These are phyloP conservation scores for Escallonia herrerae DNA, from an alignment of 129 eudicot species.

Conservation along the genomic window DNA sequence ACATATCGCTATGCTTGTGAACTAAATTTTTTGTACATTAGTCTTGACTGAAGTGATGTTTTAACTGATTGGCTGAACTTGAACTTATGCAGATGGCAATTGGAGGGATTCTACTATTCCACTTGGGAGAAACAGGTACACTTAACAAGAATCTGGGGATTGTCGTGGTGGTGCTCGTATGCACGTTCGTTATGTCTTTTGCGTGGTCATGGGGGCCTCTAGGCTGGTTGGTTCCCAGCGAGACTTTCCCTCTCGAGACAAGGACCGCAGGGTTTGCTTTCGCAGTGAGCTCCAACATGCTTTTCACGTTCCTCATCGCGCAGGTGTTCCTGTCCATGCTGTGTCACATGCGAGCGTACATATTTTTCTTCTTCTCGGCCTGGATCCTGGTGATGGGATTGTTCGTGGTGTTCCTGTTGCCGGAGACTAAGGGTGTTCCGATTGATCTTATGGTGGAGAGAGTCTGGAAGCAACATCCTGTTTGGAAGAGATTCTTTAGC, in stretches of 20 bases:
- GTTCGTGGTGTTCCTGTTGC: conserved; percentile 32
- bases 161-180: conserved; percentile 27
- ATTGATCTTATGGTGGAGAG: conserved; percentile 22
- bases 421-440: conserved; percentile 40
- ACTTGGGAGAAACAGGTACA: conserved; percentile 13
- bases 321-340: conserved; percentile 37
- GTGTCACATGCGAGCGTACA: conserved; percentile 27
- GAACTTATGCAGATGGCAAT: conserved; percentile 19
- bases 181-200: conserved; percentile 33
- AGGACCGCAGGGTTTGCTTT: conserved; percentile 28
- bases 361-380: conserved; percentile 40
- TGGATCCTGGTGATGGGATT: conserved; percentile 35
- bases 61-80: too few relatives aligned
- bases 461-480: conserved; percentile 36
- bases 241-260: conserved; percentile 35
- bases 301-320: conserved; percentile 36
- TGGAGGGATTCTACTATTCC: conserved; percentile 15
- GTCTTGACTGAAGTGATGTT: too few relatives aligned
- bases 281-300: conserved; percentile 42
- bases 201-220: conserved; percentile 58
- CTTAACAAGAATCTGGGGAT: conserved; percentile 17
- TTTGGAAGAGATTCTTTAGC: conserved; percentile 24
- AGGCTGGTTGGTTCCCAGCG: conserved; percentile 42
- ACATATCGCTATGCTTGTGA: too few relatives aligned
- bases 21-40: too few relatives aligned